These are phyloP conservation scores for Colletotrichum viniferum DNA, from an alignment of 2,329 filamentous ascomycete species.

Conservation along the genomic window DNA sequence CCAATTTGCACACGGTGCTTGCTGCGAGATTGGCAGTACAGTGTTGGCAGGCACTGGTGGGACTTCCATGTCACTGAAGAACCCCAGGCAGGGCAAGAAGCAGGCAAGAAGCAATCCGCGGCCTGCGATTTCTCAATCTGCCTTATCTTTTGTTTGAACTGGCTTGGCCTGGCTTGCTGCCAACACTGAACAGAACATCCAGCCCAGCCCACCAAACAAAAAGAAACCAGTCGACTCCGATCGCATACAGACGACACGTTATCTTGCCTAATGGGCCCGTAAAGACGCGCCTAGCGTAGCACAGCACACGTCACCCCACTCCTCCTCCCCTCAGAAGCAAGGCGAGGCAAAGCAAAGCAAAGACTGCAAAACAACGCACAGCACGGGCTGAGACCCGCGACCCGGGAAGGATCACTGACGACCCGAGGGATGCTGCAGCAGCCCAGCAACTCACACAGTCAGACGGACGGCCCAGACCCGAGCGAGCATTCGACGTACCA, in stretches of 20 bases:
- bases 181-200: not conserved
- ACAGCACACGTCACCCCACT: not conserved
- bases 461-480: not conserved
- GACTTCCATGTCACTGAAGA: not conserved
- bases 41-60: conserved; percentile 2
- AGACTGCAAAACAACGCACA: not conserved
- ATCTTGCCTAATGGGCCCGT: not conserved
- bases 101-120: not conserved
- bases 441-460: not conserved
- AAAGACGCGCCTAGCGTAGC: not conserved
- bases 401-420: not conserved
- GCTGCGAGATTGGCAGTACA: not conserved
- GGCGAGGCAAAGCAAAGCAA: not conserved
- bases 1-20: conserved; percentile 6
- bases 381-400: conserved; percentile 8
- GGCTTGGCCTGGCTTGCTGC: not conserved
- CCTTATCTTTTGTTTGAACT: not conserved
- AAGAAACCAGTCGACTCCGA: conserved; percentile 1
- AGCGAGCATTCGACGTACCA: not conserved
- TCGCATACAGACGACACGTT: not conserved
- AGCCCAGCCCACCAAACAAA: not conserved
- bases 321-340: not conserved
- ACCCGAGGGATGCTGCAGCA: not conserved
- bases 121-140: not conserved
- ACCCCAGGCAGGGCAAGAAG: not conserved